These are phyloP conservation scores for Tillandsia fasciculata DNA, from an alignment of 176 grass and related monocot genomes.

Conservation along the genomic window DNA sequence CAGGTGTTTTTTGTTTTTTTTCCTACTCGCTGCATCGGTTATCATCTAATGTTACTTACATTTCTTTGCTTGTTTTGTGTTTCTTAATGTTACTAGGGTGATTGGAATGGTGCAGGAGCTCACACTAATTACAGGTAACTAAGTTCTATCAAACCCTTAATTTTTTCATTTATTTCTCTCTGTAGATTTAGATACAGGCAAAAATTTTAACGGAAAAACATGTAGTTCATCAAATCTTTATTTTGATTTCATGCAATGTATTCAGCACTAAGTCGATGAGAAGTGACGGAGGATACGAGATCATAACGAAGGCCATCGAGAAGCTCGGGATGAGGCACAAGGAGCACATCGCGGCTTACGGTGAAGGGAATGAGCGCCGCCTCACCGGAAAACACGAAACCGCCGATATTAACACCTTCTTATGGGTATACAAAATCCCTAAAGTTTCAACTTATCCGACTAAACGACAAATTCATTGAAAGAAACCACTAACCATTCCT, in stretches of 20 bases:
- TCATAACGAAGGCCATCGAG: slow-evolving; percentile 70
- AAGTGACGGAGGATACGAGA: slow-evolving; percentile 66
- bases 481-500: not conserved
- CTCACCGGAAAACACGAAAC: slow-evolving; percentile 95
- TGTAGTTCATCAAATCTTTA: not conserved
- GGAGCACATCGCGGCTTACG: slow-evolving; percentile 93
- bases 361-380: slow-evolving; percentile 94
- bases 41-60: not conserved
- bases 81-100: slow-evolving; percentile 32
- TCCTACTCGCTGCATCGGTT: not conserved
- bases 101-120: slow-evolving; percentile 98
- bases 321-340: slow-evolving; percentile 69
- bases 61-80: not conserved
- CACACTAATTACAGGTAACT: slow-evolving; percentile 85
- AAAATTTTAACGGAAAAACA: not conserved
- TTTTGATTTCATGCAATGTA: not conserved
- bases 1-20: slow-evolving; percentile 22
- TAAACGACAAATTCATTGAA: too few relatives aligned
- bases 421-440: slow-evolving; percentile 47
- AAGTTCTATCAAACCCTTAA: not conserved
- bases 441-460: not conserved
- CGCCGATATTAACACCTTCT: slow-evolving; percentile 91
- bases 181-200: not conserved
- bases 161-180: not conserved
- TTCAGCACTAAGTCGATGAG: slow-evolving; percentile 95